phyloP scores from a whole-genome alignment of 768 basidiomycete genomes.

The Lentinula boryana region DNA sequence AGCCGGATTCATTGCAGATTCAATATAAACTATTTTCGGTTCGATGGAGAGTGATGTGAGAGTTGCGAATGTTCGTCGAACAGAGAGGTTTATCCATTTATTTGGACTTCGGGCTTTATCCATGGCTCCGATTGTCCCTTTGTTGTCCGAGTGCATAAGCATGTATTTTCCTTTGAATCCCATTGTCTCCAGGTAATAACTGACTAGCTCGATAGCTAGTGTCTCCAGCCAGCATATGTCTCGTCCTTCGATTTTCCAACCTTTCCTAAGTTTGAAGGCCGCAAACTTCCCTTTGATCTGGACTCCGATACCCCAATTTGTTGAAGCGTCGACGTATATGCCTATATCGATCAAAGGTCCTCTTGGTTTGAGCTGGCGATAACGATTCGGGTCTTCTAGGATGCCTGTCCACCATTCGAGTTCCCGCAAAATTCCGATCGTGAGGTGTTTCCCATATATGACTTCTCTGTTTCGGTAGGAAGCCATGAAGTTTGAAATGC shows the following conservation, averaged over 20 bases:
- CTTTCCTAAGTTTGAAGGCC: constrained; percentile 9
- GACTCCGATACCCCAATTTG: constrained; percentile 19
- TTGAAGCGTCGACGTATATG: constrained; percentile 25
- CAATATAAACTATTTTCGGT: constrained; percentile 15
- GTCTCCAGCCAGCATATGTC: constrained; percentile 8
- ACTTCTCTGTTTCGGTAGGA: no score
- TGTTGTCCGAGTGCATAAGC: constrained; percentile 23
- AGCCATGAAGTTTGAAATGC: no score
- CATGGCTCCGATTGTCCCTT: constrained; percentile 20
- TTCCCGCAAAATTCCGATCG: no score
- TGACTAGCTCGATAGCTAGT: constrained; percentile 7
- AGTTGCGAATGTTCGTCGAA: constrained; percentile 13
- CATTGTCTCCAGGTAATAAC: constrained; percentile 12
- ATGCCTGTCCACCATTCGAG: no score
- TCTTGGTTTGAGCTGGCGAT: no score
- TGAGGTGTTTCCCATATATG: no score
- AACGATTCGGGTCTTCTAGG: no score
- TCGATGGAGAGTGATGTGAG: constrained; percentile 11
- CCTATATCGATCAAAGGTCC: no score
- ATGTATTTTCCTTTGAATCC: constrained; percentile 11
- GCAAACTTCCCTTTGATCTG: not conserved
- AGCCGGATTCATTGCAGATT: constrained; percentile 16
- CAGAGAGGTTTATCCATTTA: constrained; percentile 20
- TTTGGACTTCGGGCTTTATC: not conserved
- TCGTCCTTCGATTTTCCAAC: constrained; percentile 9